A percentile compares a stretch with the other conserved stretches of the same genome.
phyloP scores from a whole-genome alignment of 495 filamentous ascomycete species.

The Echria macrotheca region DNA sequence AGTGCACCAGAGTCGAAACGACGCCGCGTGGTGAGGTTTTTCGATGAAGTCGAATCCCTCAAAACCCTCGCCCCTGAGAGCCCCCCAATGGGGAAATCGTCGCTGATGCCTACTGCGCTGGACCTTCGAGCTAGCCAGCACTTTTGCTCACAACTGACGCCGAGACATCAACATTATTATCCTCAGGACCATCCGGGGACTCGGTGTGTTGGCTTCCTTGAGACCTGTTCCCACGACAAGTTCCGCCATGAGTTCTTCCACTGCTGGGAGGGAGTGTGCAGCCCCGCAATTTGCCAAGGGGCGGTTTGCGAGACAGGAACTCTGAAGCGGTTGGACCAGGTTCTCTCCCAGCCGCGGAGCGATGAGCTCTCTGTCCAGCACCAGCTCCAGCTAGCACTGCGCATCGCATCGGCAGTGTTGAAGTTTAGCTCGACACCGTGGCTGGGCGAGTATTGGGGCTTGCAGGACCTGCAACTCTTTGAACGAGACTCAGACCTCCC shows the following conservation, averaged over 20 bases:
- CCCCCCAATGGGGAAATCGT: neutral
- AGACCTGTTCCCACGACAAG: constrained; percentile 2
- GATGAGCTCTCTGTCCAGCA: constrained; percentile 5
- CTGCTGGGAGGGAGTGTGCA: neutral
- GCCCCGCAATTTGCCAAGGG: neutral
- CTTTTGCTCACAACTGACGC: constrained; percentile 8
- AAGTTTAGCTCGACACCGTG: constrained; percentile 16
- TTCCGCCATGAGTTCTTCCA: constrained; percentile 14
- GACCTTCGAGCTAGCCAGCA: constrained; percentile 7
- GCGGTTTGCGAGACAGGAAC: neutral
- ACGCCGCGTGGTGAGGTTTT: neutral
- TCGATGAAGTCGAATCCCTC: neutral
- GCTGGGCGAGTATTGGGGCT: constrained; percentile 10
- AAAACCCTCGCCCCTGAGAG: neutral
- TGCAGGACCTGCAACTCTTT: constrained; percentile 16
- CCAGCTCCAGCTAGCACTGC: constrained; percentile 11
- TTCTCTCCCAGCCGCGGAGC: constrained; percentile 1
- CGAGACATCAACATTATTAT: neutral
- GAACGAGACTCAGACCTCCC: constrained; percentile 6
- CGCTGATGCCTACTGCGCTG: neutral
- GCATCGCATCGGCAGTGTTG: constrained; percentile 11
- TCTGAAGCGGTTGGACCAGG: constrained; percentile 4
- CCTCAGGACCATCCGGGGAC: neutral
- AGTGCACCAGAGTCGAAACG: neutral
- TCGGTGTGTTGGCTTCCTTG: constrained; percentile 7